A percentile compares a stretch with the other conserved stretches of the same genome.
Evolutionary conservation across 2,329 filamentous ascomycete species (phyloP).

Genomic region (Aspergillus sp.): DNA sequence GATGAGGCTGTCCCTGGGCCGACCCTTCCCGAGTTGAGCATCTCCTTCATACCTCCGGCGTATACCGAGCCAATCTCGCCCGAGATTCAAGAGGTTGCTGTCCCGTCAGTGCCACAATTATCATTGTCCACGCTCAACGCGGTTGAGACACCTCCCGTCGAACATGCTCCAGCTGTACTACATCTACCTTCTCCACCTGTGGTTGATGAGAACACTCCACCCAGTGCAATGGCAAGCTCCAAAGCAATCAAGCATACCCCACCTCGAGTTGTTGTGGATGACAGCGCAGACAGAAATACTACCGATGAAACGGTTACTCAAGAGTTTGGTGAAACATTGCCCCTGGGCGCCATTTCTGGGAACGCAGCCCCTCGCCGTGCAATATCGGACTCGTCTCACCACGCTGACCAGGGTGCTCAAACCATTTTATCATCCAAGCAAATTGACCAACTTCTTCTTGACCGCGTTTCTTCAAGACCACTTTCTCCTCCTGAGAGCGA

Average conservation of each 20-base stretch:
- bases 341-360: slow-evolving; percentile 62
- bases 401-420: slow-evolving; percentile 73
- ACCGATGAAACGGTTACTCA: slow-evolving; percentile 35
- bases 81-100: slow-evolving; percentile 21
- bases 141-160: slow-evolving; percentile 48
- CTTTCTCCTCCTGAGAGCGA: slow-evolving; percentile 36
- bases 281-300: slow-evolving; percentile 60
- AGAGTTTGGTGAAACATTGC: slow-evolving; percentile 42
- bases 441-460: slow-evolving; percentile 72
- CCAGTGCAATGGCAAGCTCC: slow-evolving; percentile 21
- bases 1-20: slow-evolving; percentile 15
- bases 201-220: slow-evolving; percentile 23
- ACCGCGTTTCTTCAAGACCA: slow-evolving; percentile 44
- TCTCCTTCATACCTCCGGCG: slow-evolving; percentile 29
- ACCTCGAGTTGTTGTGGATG: slow-evolving; percentile 60
- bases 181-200: slow-evolving; percentile 19
- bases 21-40: slow-evolving; percentile 22
- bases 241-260: slow-evolving; percentile 27
- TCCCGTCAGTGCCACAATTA: slow-evolving; percentile 31
- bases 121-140: slow-evolving; percentile 45
- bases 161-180: slow-evolving; percentile 31
- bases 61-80: slow-evolving; percentile 35
- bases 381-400: slow-evolving; percentile 39
- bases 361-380: slow-evolving; percentile 47
- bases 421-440: slow-evolving; percentile 79